Evolutionary conservation across 2,329 filamentous ascomycete genomes (phyloP), one percentile per base, ranked within the genome.

Genomic region (Ophiostoma quercus): DNA sequence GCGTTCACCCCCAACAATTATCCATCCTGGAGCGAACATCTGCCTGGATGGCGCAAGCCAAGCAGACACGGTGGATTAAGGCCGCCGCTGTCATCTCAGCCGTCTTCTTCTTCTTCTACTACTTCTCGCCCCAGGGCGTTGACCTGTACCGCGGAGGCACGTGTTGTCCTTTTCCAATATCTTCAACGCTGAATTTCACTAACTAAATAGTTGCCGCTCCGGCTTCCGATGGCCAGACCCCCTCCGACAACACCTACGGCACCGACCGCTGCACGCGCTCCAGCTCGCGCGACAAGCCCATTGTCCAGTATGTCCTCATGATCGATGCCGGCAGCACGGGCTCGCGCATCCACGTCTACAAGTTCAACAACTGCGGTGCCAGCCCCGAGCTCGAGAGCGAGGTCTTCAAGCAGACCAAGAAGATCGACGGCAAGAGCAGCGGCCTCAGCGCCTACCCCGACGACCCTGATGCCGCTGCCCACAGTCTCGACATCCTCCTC

Each of bases 251-350:
- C 34, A 87, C 88, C 9, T 85, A 88, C 76, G 86, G 86, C 74
- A 89, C 91, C 73, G 84, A 86, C 62, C 90, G 87, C 81, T 99
- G 95, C 85, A 88, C 88, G 71, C 92, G 89, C 78, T 92, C 95
- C 60, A 89, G 86, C 81, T 92, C 92, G 75, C 88, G 91, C 76
- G 90, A 92, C 74, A 98, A 97, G 82, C 94, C 95, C 67, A 87
- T 99, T 74, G 90, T 97, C 72, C 95, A 99, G 79, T 99, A 98
- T 82, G 96, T 95, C 72, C 87, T 98, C 77, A 99, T 99, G 95
- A 92, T 99, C 77, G 95, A 99, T 80, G 95, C 95, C 66, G 95
- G 95, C 75, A 98, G 94, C 83, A 98, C 95, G 69, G 95, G 95
- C 72, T 98, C 95, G 72, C 91, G 95, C 75, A 97, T 99, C 78